Percentiles rank a stretch among this genome's conserved stretches.
These are phyloP conservation scores for Hordeum marinum DNA, from an alignment of 176 grass and related monocot genomes.

Conservation along the genomic window DNA sequence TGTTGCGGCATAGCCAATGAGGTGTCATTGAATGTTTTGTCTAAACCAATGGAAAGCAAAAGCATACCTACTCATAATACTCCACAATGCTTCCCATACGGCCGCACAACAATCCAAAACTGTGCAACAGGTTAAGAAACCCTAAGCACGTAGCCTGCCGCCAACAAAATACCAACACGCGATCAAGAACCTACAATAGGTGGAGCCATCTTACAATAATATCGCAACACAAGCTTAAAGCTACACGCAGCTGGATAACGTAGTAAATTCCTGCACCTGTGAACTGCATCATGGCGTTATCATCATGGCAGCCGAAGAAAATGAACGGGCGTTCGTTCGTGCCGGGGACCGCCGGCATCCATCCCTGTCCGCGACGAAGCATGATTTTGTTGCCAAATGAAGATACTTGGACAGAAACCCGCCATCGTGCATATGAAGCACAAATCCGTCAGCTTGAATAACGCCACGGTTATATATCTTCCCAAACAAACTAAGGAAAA, in stretches of 20 bases:
- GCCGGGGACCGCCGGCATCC: too few relatives aligned
- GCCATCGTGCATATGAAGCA: too few relatives aligned
- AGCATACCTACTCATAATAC: neutral
- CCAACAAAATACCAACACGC: slow-evolving; percentile 20
- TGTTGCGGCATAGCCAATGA: neutral
- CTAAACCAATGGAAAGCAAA: neutral
- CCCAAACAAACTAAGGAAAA: too few relatives aligned
- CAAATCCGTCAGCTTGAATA: too few relatives aligned
- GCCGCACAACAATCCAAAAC: too few relatives aligned
- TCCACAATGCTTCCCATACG: neutral
- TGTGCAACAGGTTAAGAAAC: neutral
- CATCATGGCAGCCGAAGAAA: neutral
- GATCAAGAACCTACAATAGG: neutral
- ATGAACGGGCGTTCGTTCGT: too few relatives aligned
- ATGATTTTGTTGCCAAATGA: too few relatives aligned
- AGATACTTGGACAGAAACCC: too few relatives aligned
- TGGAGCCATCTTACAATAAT: slow-evolving; percentile 20
- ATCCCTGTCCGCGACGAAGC: too few relatives aligned
- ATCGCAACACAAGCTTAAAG: slow-evolving; percentile 1
- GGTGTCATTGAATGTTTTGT: neutral
- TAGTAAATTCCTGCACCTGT: slow-evolving; percentile 12
- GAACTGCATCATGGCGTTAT: slow-evolving; percentile 41
- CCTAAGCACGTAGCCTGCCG: neutral
- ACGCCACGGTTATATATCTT: too few relatives aligned
- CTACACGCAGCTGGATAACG: slow-evolving; percentile 27